phyloP scores from a whole-genome alignment of 2,329 filamentous ascomycete species.

The Aspergillus aculeatinus region DNA sequence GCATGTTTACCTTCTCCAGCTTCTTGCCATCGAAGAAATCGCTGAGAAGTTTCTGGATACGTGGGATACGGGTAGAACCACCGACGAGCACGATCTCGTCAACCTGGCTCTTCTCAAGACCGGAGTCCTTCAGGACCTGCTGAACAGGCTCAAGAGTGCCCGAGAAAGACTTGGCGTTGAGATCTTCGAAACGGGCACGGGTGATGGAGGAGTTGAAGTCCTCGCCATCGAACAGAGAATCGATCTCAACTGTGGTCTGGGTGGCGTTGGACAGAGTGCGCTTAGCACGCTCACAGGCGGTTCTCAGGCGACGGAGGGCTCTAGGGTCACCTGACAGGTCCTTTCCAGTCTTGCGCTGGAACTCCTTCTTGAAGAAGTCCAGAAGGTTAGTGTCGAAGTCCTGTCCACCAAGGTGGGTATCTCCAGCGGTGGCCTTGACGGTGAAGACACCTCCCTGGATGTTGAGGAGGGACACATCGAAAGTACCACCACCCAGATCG shows the following conservation, averaged over 20 bases:
- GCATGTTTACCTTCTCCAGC: slow-evolving; percentile 73
- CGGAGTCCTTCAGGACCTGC: slow-evolving; percentile 93
- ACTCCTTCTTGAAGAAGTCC: slow-evolving; percentile 96
- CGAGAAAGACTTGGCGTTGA: slow-evolving; percentile 92
- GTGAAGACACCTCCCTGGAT: slow-evolving; percentile 99
- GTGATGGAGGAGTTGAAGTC: slow-evolving; percentile 98
- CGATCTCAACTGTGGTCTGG: slow-evolving; percentile 96
- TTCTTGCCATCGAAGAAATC: slow-evolving; percentile 99
- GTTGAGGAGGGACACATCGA: slow-evolving; percentile 98
- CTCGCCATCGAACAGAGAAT: slow-evolving; percentile 96
- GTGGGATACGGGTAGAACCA: slow-evolving; percentile 97
- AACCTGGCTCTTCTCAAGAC: slow-evolving; percentile 82
- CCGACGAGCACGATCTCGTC: slow-evolving; percentile 99
- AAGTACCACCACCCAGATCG: slow-evolving; percentile 99
- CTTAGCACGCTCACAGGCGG: slow-evolving; percentile 99
- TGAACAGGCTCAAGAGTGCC: slow-evolving; percentile 93
- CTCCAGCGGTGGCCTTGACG: slow-evolving; percentile 96
- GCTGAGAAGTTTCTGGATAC: slow-evolving; percentile 97
- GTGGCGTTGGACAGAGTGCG: slow-evolving; percentile 96
- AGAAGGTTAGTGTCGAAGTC: slow-evolving; percentile 97
- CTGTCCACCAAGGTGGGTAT: slow-evolving; percentile 92
- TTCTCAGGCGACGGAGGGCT: slow-evolving; percentile 92
- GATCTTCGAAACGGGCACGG: slow-evolving; percentile 97
- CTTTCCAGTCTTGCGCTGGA: slow-evolving; percentile 76
- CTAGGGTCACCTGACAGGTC: slow-evolving; percentile 80